phyloP scores from a whole-genome alignment of 2,329 filamentous ascomycete genomes.

The Phoma sp. region DNA sequence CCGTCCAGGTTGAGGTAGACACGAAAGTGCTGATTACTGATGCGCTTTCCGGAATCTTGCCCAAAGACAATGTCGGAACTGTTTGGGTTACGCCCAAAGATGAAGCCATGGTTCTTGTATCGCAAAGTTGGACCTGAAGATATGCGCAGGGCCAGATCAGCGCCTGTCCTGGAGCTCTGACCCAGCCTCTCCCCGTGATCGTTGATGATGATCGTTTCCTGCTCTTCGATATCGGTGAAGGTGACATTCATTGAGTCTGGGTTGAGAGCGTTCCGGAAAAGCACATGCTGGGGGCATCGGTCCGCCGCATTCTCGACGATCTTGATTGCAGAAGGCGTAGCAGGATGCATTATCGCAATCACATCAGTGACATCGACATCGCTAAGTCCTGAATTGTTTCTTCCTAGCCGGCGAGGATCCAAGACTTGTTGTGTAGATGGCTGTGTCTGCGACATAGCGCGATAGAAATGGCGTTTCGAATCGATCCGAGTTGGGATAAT shows the following conservation, averaged over 20 bases:
- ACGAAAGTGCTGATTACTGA: constrained; percentile 96
- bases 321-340: constrained; percentile 71
- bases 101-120: constrained; percentile 74
- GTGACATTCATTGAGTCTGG: constrained; percentile 42
- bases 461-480: neutral
- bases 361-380: constrained; percentile 87
- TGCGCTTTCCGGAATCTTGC: constrained; percentile 69
- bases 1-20: constrained; percentile 89
- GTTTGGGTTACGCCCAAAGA: constrained; percentile 77
- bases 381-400: constrained; percentile 81
- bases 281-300: constrained; percentile 63
- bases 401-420: constrained; percentile 79
- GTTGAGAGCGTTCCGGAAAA: constrained; percentile 54
- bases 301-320: constrained; percentile 68
- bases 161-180: constrained; percentile 29
- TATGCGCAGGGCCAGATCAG: constrained; percentile 79
- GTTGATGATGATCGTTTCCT: constrained; percentile 59
- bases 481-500: too few species aligned
- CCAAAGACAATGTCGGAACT: constrained; percentile 75
- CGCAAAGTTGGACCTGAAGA: constrained; percentile 68
- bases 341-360: constrained; percentile 84
- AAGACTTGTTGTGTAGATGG: constrained; percentile 78
- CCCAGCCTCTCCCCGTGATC: constrained; percentile 26
- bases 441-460: constrained; percentile 53
- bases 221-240: constrained; percentile 47